Evolutionary conservation across 208 protist species (phyloP).

Genomic region (Acanthamoeba triangularis): DNA sequence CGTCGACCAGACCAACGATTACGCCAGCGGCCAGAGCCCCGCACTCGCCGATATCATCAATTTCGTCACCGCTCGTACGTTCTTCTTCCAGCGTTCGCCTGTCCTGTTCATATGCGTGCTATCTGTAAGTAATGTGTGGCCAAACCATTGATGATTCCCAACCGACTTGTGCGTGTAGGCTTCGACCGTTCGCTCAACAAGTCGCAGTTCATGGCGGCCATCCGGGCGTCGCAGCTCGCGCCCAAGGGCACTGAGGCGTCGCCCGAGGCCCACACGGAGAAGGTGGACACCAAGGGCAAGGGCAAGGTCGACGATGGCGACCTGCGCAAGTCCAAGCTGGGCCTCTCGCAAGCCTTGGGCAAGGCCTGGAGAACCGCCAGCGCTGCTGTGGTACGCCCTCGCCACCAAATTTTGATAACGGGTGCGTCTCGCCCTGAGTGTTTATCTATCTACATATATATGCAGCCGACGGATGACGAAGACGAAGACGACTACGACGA

Average conservation of each 20-base stretch:
- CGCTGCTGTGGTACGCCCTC: neutral
- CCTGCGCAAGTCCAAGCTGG: slow-evolving; percentile 5
- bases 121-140: no score
- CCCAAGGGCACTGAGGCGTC: neutral
- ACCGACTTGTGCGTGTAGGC: neutral
- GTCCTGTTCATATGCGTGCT: no score
- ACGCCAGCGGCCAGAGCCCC: neutral
- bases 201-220: neutral
- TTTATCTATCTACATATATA: neutral
- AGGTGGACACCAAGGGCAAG: slow-evolving; percentile 16
- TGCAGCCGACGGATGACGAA: neutral
- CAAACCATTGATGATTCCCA: no score
- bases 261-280: neutral
- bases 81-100: neutral
- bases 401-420: no score
- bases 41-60: slow-evolving; percentile 29
- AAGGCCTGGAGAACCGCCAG: neutral
- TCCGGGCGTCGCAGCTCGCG: neutral
- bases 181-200: slow-evolving; percentile 40
- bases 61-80: slow-evolving; percentile 25
- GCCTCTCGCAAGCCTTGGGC: slow-evolving; percentile 38
- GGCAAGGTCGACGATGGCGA: neutral
- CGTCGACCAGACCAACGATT: slow-evolving; percentile 23
- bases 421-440: neutral
- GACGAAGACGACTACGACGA: slow-evolving; percentile 11